phyloP scores from a whole-genome alignment of 2,329 filamentous ascomycete species.

The Dichotomopilus funicola region DNA sequence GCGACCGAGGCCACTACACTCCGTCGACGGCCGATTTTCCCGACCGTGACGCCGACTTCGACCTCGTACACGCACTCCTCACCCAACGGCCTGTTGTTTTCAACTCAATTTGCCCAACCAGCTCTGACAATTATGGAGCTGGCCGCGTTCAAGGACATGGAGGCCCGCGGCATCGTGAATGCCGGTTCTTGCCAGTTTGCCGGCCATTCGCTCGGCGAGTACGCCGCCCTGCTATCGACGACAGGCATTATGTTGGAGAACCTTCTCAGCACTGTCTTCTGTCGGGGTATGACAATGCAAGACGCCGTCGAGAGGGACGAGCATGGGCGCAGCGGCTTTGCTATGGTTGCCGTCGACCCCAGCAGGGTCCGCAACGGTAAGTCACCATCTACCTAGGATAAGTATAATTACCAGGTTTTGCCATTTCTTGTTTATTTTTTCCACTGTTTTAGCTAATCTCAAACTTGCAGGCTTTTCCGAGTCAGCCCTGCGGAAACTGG shows the following conservation, averaged over 20 bases:
- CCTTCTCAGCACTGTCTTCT: not conserved
- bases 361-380: constrained; percentile 86
- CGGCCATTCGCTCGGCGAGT: constrained; percentile 94
- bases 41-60: no score
- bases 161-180: constrained; percentile 84
- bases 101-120: constrained; percentile 86
- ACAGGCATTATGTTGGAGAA: not conserved
- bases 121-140: constrained; percentile 27
- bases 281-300: constrained; percentile 86
- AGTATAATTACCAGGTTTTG: no score
- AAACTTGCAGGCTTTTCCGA: not conserved
- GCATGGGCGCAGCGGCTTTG: constrained; percentile 87
- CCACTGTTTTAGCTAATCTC: constrained; percentile 60
- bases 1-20: no score
- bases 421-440: constrained; percentile 71
- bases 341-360: constrained; percentile 97
- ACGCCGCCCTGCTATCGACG: constrained; percentile 61
- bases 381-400: no score
- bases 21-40: no score
- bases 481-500: constrained; percentile 28
- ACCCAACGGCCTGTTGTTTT: constrained; percentile 84
- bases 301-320: constrained; percentile 94
- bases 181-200: constrained; percentile 74
- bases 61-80: constrained; percentile 88
- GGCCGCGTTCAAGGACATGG: constrained; percentile 81